phyloP scores from a whole-genome alignment of 108 stramenopile genomes.

The Fragilaria radians region DNA sequence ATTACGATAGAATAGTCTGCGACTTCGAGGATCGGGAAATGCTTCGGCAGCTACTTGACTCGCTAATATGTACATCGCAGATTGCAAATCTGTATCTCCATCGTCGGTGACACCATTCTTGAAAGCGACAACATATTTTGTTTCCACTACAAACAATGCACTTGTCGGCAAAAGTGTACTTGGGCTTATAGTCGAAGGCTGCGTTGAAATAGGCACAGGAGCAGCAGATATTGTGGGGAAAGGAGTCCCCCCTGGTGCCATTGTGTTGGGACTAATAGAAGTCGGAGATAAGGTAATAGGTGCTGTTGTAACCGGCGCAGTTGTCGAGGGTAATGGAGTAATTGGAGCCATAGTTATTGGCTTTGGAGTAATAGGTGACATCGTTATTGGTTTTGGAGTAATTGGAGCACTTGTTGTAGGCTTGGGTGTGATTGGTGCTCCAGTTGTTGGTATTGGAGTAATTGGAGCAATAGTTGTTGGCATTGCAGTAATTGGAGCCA shows the following conservation, averaged over 20 bases:
- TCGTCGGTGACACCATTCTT: not conserved
- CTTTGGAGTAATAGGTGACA: not conserved
- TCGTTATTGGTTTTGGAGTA: not conserved
- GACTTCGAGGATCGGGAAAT: conserved; percentile 5
- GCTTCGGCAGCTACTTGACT: conserved; percentile 7
- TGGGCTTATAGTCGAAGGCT: not conserved
- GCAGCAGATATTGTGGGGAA: not conserved
- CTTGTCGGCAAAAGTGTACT: not conserved
- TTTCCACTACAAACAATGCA: conserved; percentile 7
- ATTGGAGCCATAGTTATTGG: conserved; percentile 6
- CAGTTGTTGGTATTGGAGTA: conserved; percentile 4
- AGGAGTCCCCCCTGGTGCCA: conserved; percentile 1
- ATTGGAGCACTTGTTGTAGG: conserved; percentile 10
- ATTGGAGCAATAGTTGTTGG: not conserved
- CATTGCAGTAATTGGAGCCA: conserved; percentile 8
- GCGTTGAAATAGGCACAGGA: not conserved
- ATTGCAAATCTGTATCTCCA: conserved; percentile 10
- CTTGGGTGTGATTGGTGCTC: conserved; percentile 1
- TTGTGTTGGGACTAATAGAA: conserved; percentile 1
- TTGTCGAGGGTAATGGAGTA: not conserved
- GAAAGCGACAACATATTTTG: conserved; percentile 2
- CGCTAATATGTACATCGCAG: conserved; percentile 28
- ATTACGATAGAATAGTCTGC: not conserved
- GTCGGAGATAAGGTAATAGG: conserved; percentile 7
- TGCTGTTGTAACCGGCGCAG: not conserved